Conservation (phyloP, 306 rosid species). For the Vigna nakashimae region DNA sequence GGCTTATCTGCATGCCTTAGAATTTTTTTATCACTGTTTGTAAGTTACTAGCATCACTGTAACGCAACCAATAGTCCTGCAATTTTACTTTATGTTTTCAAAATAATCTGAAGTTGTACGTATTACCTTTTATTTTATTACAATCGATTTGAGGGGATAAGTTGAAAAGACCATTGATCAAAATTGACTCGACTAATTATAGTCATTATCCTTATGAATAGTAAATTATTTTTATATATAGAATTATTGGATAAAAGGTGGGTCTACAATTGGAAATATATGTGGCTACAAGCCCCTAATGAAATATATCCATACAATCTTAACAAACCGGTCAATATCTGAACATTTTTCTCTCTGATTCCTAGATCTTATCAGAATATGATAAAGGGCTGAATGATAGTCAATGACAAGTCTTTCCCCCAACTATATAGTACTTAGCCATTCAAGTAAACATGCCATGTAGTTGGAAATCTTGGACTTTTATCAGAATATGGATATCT, state of each 20-base stretch:
- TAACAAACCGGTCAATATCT: not conserved
- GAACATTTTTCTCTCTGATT: not conserved
- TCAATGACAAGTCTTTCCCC: not conserved
- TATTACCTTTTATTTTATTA: not conserved
- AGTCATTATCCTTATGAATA: not conserved
- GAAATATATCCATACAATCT: not conserved
- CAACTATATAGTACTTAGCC: not conserved
- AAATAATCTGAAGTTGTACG: no score
- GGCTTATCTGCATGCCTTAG: constrained; percentile 50
- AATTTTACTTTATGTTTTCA: not conserved
- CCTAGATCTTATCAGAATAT: not conserved
- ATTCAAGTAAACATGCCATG: not conserved
- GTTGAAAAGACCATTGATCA: not conserved
- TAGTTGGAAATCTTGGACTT: not conserved
- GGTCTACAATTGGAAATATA: not conserved
- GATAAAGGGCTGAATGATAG: not conserved
- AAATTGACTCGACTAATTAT: no score
- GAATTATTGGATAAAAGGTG: not conserved
- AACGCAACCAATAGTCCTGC: not conserved
- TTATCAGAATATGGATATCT: not conserved
- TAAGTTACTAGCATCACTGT: not conserved
- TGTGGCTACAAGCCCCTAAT: not conserved
- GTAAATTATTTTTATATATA: no score
- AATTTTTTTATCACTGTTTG: constrained; percentile 18
- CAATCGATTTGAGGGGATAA: not conserved